Conservation (phyloP, 768 basidiomycete species). For the Pleurotus citrinopileatus region DNA sequence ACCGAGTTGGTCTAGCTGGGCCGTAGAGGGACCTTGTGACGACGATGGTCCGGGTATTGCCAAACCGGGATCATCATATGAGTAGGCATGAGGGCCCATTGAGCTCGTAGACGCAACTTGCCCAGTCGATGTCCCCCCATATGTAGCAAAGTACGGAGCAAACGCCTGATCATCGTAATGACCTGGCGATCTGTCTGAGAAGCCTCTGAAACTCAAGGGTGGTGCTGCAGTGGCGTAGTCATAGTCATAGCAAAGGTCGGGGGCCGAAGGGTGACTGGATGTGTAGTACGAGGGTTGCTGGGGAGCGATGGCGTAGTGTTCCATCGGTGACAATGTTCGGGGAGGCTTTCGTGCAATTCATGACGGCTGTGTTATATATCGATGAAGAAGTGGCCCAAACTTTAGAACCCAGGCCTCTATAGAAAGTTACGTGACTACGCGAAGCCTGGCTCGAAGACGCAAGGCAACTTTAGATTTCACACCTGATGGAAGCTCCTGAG, state of each 20-base stretch:
- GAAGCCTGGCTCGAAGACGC: not conserved
- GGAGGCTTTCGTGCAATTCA: not conserved
- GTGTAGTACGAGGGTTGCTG: not conserved
- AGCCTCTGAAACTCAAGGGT: slow-evolving; percentile 31
- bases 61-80: slow-evolving; percentile 28
- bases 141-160: slow-evolving; percentile 39
- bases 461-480: not conserved
- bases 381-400: not conserved
- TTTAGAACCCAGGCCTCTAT: not conserved
- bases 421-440: slow-evolving; percentile 1
- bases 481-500: slow-evolving; percentile 5
- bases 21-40: slow-evolving; percentile 5
- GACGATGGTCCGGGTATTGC: slow-evolving; percentile 36
- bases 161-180: slow-evolving; percentile 39
- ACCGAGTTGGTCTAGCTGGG: slow-evolving; percentile 8
- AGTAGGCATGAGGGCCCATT: slow-evolving; percentile 31
- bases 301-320: not conserved
- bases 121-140: slow-evolving; percentile 30
- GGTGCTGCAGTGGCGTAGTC: slow-evolving; percentile 6
- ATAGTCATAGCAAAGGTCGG: not conserved
- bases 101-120: slow-evolving; percentile 29
- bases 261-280: not conserved
- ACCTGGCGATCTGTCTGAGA: slow-evolving; percentile 51
- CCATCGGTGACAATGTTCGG: slow-evolving; percentile 5
- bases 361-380: slow-evolving; percentile 4